Conservation (phyloP, 768 basidiomycete species). For the Leccinellum luteum region DNA sequence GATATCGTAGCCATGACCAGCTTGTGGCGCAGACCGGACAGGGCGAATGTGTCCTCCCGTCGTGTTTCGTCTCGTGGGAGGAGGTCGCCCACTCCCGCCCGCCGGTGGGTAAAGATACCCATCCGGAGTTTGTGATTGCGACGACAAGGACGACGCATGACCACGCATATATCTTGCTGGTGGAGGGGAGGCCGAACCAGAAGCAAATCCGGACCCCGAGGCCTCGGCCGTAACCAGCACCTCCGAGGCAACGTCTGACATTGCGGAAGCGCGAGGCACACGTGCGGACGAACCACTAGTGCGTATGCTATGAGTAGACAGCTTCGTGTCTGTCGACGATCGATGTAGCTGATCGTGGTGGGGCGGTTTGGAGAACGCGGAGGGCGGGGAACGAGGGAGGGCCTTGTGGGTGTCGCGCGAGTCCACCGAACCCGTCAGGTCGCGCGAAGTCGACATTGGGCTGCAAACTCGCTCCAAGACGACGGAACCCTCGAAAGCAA, state of each 20-base stretch:
- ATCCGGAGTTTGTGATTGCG: constrained; percentile 34
- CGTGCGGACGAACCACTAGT: constrained; percentile 21
- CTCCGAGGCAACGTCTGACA: constrained; percentile 21
- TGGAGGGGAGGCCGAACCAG: constrained; percentile 17
- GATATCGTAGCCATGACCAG: constrained; percentile 37
- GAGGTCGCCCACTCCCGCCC: constrained; percentile 23
- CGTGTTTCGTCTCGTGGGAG: constrained; percentile 64
- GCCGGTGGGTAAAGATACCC: constrained; percentile 53
- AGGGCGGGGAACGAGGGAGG: constrained; percentile 18
- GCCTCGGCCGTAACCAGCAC: constrained; percentile 16
- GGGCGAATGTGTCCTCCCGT: constrained; percentile 50
- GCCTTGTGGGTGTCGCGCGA: constrained; percentile 24
- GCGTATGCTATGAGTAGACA: constrained; percentile 30
- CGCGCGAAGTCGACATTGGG: constrained; percentile 19
- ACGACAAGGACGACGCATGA: constrained; percentile 23
- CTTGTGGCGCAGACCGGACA: constrained; percentile 29
- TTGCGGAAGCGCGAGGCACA: constrained; percentile 8
- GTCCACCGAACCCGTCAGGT: constrained; percentile 30
- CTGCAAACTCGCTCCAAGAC: constrained; percentile 17
- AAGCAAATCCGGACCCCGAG: constrained; percentile 14
- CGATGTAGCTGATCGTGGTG: constrained; percentile 39
- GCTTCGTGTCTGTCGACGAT: constrained; percentile 50
- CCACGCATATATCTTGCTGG: constrained; percentile 20
- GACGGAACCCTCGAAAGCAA: constrained; percentile 36
- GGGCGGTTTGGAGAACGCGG: constrained; percentile 18